A percentile compares a stretch with the other conserved stretches of the same genome.
phyloP scores from a whole-genome alignment of 73 alveolate genomes.

The Tetrahymena borealis region DNA sequence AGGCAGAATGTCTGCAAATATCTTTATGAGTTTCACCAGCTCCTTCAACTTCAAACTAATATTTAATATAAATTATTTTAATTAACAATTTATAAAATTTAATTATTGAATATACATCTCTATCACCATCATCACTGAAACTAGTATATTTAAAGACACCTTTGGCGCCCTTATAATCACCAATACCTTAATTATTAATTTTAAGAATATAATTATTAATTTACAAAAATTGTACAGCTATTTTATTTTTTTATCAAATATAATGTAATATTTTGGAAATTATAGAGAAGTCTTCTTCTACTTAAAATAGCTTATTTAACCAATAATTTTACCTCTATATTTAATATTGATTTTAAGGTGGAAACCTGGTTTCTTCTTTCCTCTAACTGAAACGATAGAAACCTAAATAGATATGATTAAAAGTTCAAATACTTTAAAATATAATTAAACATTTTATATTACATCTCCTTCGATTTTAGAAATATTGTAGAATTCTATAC shows the following conservation, averaged over 20 bases:
- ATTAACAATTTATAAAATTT: too few species aligned
- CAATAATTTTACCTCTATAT: background rate
- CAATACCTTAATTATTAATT: background rate
- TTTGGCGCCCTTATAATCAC: background rate
- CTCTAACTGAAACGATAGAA: background rate
- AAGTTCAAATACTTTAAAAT: background rate
- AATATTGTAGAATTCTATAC: background rate
- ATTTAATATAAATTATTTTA: background rate
- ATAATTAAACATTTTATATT: background rate
- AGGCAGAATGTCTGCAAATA: background rate
- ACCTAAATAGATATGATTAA: background rate
- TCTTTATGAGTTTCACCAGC: background rate
- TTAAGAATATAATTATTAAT: too few species aligned
- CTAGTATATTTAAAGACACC: constrained; percentile 1
- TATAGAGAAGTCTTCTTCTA: background rate
- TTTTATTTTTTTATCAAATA: too few species aligned
- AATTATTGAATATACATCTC: too few species aligned
- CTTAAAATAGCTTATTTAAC: background rate
- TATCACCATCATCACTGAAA: background rate
- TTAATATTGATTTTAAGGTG: background rate
- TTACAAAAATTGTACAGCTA: too few species aligned
- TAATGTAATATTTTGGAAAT: too few species aligned
- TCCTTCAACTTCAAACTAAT: background rate
- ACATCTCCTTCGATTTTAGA: background rate
- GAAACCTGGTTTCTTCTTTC: background rate